Evolutionary conservation across 2,329 filamentous ascomycete species (phyloP).

Genomic region (Periglandula ipomoeae): DNA sequence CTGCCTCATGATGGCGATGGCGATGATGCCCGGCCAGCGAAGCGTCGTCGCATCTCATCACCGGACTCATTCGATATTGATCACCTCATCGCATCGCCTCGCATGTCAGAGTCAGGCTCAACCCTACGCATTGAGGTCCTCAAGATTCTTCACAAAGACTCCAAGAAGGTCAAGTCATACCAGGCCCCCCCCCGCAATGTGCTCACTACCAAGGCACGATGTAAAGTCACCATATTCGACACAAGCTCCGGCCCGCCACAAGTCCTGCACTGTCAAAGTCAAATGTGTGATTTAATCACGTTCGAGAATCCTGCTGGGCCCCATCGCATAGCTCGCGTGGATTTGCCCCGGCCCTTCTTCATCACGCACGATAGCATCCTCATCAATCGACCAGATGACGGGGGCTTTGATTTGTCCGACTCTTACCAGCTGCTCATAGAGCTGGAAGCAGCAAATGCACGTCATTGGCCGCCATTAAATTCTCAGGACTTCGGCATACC

Average conservation of each 20-base stretch:
- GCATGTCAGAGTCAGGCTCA: constrained; percentile 24
- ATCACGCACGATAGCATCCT: constrained; percentile 43
- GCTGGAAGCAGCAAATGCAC: constrained; percentile 39
- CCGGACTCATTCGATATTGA: constrained; percentile 25
- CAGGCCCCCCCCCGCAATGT: constrained; percentile 22
- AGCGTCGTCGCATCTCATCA: constrained; percentile 40
- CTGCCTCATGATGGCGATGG: constrained; percentile 24
- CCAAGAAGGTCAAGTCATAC: constrained; percentile 25
- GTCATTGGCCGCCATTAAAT: constrained; percentile 44
- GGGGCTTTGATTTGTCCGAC: constrained; percentile 37
- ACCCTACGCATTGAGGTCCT: constrained; percentile 44
- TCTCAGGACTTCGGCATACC: constrained; percentile 23
- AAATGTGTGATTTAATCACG: constrained; percentile 42
- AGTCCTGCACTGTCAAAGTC: constrained; percentile 44
- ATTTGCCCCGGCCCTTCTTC: constrained; percentile 39
- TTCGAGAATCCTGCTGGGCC: constrained; percentile 38
- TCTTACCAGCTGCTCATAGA: constrained; percentile 42
- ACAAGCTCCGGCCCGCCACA: constrained; percentile 25
- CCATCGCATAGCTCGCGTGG: constrained; percentile 37
- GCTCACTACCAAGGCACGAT: constrained; percentile 25
- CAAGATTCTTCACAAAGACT: constrained; percentile 42
- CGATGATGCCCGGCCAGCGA: constrained; percentile 31
- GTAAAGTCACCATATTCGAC: constrained; percentile 29
- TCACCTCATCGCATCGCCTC: constrained; percentile 22
- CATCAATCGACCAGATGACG: constrained; percentile 37